Evolutionary conservation across 768 basidiomycete species (phyloP).

Genomic region (Hygrophorus pudorinus): DNA sequence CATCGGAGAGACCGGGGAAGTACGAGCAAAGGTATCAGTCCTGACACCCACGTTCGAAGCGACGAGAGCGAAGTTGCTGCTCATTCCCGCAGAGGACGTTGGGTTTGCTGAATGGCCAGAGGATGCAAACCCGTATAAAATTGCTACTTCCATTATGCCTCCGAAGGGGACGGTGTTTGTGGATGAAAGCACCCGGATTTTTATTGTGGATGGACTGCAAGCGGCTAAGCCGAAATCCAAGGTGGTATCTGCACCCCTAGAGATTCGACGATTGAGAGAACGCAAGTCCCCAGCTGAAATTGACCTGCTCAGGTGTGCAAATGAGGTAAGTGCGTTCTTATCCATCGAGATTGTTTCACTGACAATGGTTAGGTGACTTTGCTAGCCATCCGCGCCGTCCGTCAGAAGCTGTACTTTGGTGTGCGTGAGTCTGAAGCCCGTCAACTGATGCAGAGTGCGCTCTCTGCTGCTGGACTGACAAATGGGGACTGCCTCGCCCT

Average conservation of each 20-base stretch:
- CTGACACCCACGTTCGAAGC: conserved; percentile 75
- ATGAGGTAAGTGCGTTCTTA: conserved; percentile 43
- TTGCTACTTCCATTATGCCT: conserved; percentile 23
- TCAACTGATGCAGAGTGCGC: conserved; percentile 43
- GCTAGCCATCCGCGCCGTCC: conserved; percentile 59
- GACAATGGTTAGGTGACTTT: conserved; percentile 50
- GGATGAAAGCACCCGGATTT: conserved; percentile 50
- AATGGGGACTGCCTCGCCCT: conserved; percentile 55
- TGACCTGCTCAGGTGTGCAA: conserved; percentile 63
- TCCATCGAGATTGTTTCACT: not conserved
- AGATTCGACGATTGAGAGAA: conserved; percentile 56
- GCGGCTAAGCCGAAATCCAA: conserved; percentile 25
- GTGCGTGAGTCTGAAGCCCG: conserved; percentile 68
- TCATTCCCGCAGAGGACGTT: conserved; percentile 37
- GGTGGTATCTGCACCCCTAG: conserved; percentile 41
- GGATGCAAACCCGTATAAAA: conserved; percentile 53
- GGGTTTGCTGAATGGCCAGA: conserved; percentile 55
- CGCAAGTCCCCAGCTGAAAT: conserved; percentile 67
- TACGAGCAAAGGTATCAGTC: conserved; percentile 40
- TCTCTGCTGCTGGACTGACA: conserved; percentile 48
- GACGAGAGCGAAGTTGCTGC: conserved; percentile 52
- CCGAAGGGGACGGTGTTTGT: conserved; percentile 37
- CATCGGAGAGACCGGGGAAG: conserved; percentile 9
- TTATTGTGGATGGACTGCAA: conserved; percentile 55
- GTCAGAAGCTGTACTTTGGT: conserved; percentile 51